Evolutionary conservation across 179 eudicot species (phyloP), one percentile per base, ranked within the genome.

Genomic region (Nepenthes alata): DNA sequence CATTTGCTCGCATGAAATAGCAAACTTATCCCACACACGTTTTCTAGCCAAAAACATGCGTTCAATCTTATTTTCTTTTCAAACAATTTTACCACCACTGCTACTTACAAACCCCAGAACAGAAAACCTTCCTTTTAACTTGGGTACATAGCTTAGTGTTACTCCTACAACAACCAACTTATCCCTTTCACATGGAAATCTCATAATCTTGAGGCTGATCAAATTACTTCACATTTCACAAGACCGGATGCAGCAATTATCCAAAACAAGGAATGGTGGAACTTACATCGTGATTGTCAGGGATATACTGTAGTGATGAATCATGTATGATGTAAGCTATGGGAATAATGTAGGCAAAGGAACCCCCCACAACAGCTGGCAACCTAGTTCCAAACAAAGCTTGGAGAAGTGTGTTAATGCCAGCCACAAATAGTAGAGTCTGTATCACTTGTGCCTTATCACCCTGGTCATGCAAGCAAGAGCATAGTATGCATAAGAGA

Each of bases 361-460:
- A 93, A 45, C 90, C 98, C 80, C 98, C 98, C 36, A 93, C 94
- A 25, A 93, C 84, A 60, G 98, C 90, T 0, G 98, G 98, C 63
- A 93, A 68, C 71, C 98, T 75, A 13, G 98, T 93, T 57, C 98
- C 98, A 53, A 93, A 93, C 54, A 93, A 81, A 55, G 98, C 80
- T 79, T 93, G 98, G 58, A 93, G 83, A 61, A 93, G 97, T 12
- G 98, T 93, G 76, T 93, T 93, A 39, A 93, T 75, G 61, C 98
- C 98, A 55, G 94, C 79, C 64, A 93, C 98, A 75, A 93, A 93
- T 34, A 93, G 79, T 68, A 85, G 77, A 47, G 98, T 89, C 73
- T 93, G 97, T 63, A 93, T 85, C 59, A 93, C 98, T 62, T 85
- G 83, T 72, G 94, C 97, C 25, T 25, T 93, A 74, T 93, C 98